Base-by-base conservation (phyloP, 179 eudicot genomes). In the Drosera spatulata region DNA sequence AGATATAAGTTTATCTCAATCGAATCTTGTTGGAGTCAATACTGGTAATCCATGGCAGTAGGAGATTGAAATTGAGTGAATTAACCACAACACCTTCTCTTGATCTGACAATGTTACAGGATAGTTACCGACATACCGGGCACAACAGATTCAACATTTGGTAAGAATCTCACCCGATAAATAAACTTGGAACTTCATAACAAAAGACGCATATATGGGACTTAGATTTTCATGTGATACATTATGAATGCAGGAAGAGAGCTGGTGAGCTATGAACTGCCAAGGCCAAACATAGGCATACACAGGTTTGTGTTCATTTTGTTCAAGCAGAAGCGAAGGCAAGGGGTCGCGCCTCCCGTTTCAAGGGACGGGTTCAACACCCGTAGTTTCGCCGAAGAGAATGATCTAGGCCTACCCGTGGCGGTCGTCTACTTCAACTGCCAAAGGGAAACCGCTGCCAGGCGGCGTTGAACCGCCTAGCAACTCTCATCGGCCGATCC, bases 361-460 rank as follows among this genome's bases (percentile, higher is more conserved):
- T 70, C 76, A 1, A 70, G 84, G 64, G 78, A 75, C 64, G 37
- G 59, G 41, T 82, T 82, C 71, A 62, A 57, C 52, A 77, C 80
- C 8, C 47, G 80, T n/a, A 77, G 58, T 45, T 82, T 82, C 39
- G 81, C 87, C 0, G 67, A 69, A 9, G 80, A 79, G 7, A 70
- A 82, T 43, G 78, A 73, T 1, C 62, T 82, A 3, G 87, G 80
- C 3, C 71, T 66, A 22, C 84, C 87, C 4, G 87, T 79, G 10
- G 80, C 87, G 39, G 87, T 82, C 65, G 82, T 82, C 9, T 82
- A 67, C 78, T 82, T 79, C 82, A 79, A 79, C 37, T 75, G 77
- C 60, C 84, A 79, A 58, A 71, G 87, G 50, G 84, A 79, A 68
- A 82, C 82, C 2, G 87, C 87, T 55, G 73, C 80, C 0, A 68